A percentile compares a stretch with the other conserved stretches of the same genome.
Evolutionary conservation across 2,329 filamentous ascomycete genomes (phyloP).

Genomic region (Clarireedia sp.): DNA sequence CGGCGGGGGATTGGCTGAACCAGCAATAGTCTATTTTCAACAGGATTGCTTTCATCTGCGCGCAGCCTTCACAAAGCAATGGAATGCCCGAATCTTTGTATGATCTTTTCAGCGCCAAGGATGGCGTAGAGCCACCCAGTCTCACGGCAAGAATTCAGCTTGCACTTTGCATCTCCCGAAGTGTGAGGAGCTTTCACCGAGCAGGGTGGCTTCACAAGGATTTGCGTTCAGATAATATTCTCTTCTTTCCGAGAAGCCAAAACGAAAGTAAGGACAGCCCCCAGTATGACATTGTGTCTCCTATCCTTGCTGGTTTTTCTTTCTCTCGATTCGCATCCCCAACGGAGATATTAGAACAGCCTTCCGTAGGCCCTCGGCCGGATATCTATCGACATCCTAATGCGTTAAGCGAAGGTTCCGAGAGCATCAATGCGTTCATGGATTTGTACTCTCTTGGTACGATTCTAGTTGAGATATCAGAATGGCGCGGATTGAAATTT

Average conservation of each 20-base stretch:
- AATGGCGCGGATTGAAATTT: background rate
- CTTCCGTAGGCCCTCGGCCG: background rate
- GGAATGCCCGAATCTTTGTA: background rate
- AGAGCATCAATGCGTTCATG: background rate
- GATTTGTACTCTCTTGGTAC: constrained; percentile 2
- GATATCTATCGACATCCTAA: constrained; percentile 3
- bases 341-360: background rate
- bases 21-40: too few species aligned
- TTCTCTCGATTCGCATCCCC: background rate
- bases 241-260: constrained; percentile 12
- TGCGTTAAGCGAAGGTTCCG: background rate
- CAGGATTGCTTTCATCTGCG: background rate
- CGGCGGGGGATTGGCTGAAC: too few species aligned
- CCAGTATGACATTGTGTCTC: background rate
- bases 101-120: background rate
- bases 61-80: background rate
- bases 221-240: constrained; percentile 14
- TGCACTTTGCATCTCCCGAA: constrained; percentile 11
- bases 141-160: constrained; percentile 9
- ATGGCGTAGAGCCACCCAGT: constrained; percentile 2
- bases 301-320: background rate
- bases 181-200: constrained; percentile 12
- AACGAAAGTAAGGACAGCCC: background rate
- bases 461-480: background rate
- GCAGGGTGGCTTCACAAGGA: constrained; percentile 18